Percentiles rank a stretch among this genome's conserved stretches.
These are phyloP conservation scores for Pseudoneurospora amorphoporcata DNA, from an alignment of 495 filamentous ascomycete genomes.

Conservation along the genomic window DNA sequence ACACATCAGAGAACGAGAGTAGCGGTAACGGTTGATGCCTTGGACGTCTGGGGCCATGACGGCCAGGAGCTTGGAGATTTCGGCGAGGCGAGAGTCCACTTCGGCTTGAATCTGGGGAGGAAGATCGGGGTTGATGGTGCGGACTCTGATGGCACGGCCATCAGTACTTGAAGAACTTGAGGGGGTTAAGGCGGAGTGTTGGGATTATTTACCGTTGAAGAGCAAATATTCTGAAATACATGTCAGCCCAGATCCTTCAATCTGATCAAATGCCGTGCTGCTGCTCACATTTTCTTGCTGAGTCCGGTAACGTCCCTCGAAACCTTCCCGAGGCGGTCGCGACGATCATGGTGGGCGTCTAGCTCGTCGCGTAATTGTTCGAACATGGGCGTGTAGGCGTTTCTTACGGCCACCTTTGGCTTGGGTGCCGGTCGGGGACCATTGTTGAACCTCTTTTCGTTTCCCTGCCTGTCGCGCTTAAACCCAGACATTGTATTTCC, in stretches of 20 bases:
- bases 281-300: constrained; percentile 88
- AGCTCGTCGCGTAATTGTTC: constrained; percentile 75
- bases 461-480: constrained; percentile 53
- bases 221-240: constrained; percentile 66
- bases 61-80: constrained; percentile 58
- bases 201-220: constrained; percentile 60
- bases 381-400: constrained; percentile 66
- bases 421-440: constrained; percentile 19
- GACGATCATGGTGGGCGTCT: constrained; percentile 87
- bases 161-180: neutral
- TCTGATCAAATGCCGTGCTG: neutral
- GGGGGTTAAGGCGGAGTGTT: neutral
- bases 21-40: constrained; percentile 71
- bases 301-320: constrained; percentile 83
- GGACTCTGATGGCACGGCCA: constrained; percentile 32
- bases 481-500: constrained; percentile 30
- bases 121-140: constrained; percentile 50
- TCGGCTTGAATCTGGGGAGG: constrained; percentile 56
- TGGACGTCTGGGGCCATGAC: constrained; percentile 62
- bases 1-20: constrained; percentile 74
- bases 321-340: constrained; percentile 79
- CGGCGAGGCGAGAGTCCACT: constrained; percentile 48
- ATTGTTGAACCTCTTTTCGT: constrained; percentile 29
- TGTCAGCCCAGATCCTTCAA: constrained; percentile 7
- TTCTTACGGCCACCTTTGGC: constrained; percentile 18